phyloP scores from a whole-genome alignment of 2,329 filamentous ascomycete species.

The Leptographium lundbergii region DNA sequence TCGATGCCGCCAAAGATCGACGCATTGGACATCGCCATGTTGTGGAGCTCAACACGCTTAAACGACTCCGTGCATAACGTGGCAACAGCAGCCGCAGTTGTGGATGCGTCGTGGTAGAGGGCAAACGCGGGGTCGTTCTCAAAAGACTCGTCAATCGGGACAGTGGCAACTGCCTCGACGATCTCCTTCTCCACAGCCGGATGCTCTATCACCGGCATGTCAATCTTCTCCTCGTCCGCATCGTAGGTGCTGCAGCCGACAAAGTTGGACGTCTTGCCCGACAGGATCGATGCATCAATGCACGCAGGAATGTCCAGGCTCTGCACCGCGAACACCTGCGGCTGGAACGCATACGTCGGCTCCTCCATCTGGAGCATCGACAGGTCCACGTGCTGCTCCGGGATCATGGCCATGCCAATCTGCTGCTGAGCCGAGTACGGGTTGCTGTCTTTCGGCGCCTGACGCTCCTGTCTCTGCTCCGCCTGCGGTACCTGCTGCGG shows the following conservation, averaged over 20 bases:
- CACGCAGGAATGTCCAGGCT: constrained; percentile 18
- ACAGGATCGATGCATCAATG: constrained; percentile 50
- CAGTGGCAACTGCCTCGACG: constrained; percentile 17
- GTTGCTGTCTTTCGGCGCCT: constrained; percentile 54
- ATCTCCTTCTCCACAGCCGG: constrained; percentile 24
- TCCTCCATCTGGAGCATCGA: constrained; percentile 52
- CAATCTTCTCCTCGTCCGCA: constrained; percentile 41
- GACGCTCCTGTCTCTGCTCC: constrained; percentile 22
- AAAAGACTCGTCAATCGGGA: constrained; percentile 41
- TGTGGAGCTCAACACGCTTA: constrained; percentile 27
- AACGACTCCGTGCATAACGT: constrained; percentile 1
- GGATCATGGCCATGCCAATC: constrained; percentile 72
- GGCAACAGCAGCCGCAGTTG: constrained; percentile 16
- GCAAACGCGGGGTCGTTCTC: constrained; percentile 51
- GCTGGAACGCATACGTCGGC: constrained; percentile 46
- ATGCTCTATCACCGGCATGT: constrained; percentile 38
- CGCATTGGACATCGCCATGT: constrained; percentile 25
- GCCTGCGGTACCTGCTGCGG: constrained; percentile 19
- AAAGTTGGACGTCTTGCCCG: constrained; percentile 54
- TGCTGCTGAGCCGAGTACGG: constrained; percentile 49
- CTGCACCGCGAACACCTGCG: constrained; percentile 54
- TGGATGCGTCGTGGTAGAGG: constrained; percentile 38
- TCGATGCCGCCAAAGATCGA: constrained; percentile 42
- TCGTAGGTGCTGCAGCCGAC: constrained; percentile 29
- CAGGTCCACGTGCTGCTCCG: constrained; percentile 66